Evolutionary conservation across 164 flowering plant genomes (phyloP).

Genomic region (Houttuynia cordata): DNA sequence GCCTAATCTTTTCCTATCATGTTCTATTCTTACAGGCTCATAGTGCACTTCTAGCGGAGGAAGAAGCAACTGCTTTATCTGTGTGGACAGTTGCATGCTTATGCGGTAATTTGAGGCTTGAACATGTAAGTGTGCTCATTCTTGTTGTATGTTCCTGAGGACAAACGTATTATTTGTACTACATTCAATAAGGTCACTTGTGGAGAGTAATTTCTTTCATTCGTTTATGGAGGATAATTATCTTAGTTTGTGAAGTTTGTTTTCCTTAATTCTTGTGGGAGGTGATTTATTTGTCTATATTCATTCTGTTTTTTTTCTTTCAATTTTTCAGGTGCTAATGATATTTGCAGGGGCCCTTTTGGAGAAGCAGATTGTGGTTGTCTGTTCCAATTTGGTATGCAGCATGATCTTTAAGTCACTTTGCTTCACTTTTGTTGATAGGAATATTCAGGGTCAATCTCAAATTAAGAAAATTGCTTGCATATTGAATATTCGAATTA

Average conservation of each 20-base stretch:
- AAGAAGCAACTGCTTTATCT: slow-evolving; percentile 86
- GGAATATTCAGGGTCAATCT: neutral
- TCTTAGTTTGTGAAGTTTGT: neutral
- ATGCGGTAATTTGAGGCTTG: slow-evolving; percentile 89
- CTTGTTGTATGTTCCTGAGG: neutral
- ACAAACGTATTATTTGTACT: neutral
- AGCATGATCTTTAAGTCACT: no score
- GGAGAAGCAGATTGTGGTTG: slow-evolving; percentile 84
- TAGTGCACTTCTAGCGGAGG: slow-evolving; percentile 64
- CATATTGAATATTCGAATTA: neutral
- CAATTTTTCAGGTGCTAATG: slow-evolving; percentile 53
- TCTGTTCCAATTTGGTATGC: slow-evolving; percentile 88
- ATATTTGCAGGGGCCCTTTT: slow-evolving; percentile 83
- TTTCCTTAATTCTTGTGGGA: neutral
- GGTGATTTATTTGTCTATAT: neutral
- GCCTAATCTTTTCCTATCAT: neutral
- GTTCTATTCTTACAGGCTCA: slow-evolving; percentile 38
- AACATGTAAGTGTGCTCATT: slow-evolving; percentile 38
- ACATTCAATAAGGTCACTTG: neutral
- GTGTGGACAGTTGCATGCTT: slow-evolving; percentile 82
- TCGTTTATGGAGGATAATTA: neutral
- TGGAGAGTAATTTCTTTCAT: neutral
- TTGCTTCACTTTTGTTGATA: no score
- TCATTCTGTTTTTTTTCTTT: slow-evolving; percentile 8
- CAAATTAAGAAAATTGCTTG: neutral